Evolutionary conservation across 2,329 filamentous ascomycete species (phyloP), one percentile per base, ranked within the genome.

Genomic region (Pezicula neosporulosa): DNA sequence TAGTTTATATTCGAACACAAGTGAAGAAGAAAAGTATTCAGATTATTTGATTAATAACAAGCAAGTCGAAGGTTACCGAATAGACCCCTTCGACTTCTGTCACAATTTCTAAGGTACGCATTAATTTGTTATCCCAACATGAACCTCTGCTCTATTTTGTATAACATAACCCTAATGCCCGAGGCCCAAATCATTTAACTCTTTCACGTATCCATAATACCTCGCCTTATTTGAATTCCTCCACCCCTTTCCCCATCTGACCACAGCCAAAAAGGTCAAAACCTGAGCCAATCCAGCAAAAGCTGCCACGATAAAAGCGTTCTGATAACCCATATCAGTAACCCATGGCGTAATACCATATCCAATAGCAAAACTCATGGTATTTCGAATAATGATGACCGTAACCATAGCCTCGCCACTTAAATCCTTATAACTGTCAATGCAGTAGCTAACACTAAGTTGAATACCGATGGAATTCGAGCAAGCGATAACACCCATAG

Each of bases 331-430:
- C 45, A 73, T 60, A 5, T 68, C 59, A 5, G 63, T 67, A 2
- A 75, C 60, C 73, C 73, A 76, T 0, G 73, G 73, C 0, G 73
- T 76, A 27, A 76, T 69, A 15, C 77, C 77, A 59, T 82, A 81
- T 27, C 70, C 68, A 28, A 78, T 68, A 6, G 73, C 75, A 57
- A 77, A 77, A 24, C 66, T 69, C 72, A 77, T 76, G 1, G 73
- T 77, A 53, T 78, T 78, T 9, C 76, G 63, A 18, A 63, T 62
- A 13, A 78, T 55, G 35, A 78, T 78, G 10, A 78, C 74, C 3
- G 74, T 74, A 8, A 77, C 71, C 51, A 78, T 72, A 1, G 75
- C 72, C 57, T 79, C 75, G 0, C 74, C 75, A 39, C 69, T 69
- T 4, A 78, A 57, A 8, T 73, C 75, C 33, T 72, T 70, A 54